Base-by-base conservation (phyloP, 306 rosid genomes). In the Ormosia emarginata region DNA sequence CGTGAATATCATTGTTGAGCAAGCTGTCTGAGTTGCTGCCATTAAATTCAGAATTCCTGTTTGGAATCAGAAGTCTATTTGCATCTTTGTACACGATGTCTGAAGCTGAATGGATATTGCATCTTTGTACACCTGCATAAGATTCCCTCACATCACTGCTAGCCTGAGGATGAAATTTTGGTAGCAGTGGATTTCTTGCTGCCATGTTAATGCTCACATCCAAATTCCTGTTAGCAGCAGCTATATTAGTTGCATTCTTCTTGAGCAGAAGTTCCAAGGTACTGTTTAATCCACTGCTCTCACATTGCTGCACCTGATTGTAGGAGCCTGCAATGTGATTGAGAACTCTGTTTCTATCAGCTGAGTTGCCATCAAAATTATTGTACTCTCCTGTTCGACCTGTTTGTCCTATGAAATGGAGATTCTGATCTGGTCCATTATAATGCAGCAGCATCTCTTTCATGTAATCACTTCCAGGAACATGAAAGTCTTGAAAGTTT, bases 171-270 rank as follows among this genome's bases (percentile, higher is more conserved):
- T 61, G 64, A 55, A 36, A 78, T 17, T 40, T 75, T 8, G 92
- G 92, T 33, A 74, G 80, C 66, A 65, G 81, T 61, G 90, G 90
- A 66, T 77, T 81, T 32, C 73, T 79, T 47, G 88, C 87, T 46
- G 91, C 86, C 74, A 68, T 78, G 89, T 68, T 81, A 29, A 81
- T 29, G 71, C 66, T 78, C 37, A 39, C 57, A 29, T 73, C 74
- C 50, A 83, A 76, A 66, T 66, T 79, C 40, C 77, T 72, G 72
- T 84, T 77, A 58, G 76, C 75, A 13, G 89, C 32, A 71, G 82
- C 79, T 72, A 75, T 18, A 24, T 44, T 62, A 49, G 76, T 82
- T 59, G 85, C 78, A 65, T 79, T 72, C 30, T 79, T 65, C 46
- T 32, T 68, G 37, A 85, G 85, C 74, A 87, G 77, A 40, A 84